These are phyloP conservation scores for Chlorella sp. DNA, from an alignment of 139 green algal genomes.

Conservation along the genomic window DNA sequence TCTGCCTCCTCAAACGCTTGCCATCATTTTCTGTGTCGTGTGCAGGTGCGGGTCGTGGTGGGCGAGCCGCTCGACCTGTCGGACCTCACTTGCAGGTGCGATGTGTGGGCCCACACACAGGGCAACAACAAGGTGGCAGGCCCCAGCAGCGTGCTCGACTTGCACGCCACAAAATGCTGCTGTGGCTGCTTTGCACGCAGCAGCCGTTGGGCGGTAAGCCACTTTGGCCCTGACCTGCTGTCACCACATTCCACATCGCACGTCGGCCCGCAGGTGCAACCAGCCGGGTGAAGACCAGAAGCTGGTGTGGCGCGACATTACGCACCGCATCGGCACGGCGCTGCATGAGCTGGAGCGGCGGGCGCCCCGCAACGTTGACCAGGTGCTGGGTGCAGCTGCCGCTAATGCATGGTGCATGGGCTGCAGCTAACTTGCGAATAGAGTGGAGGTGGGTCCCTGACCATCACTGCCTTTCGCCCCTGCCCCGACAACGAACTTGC, in stretches of 20 bases:
- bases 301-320: constrained; percentile 74
- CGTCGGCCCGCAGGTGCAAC: constrained; percentile 41
- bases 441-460: too few relatives aligned
- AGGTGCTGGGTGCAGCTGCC: constrained; percentile 26
- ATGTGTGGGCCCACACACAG: neutral
- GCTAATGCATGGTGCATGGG: neutral
- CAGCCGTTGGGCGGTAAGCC: too few relatives aligned
- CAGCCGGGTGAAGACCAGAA: constrained; percentile 35
- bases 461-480: too few relatives aligned
- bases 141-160: too few relatives aligned
- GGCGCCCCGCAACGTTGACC: constrained; percentile 62
- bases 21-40: too few relatives aligned
- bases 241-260: too few relatives aligned
- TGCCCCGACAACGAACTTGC: neutral
- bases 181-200: too few relatives aligned
- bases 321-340: constrained; percentile 54
- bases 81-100: constrained; percentile 61
- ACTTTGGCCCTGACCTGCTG: too few relatives aligned
- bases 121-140: too few relatives aligned
- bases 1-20: too few relatives aligned
- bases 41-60: constrained; percentile 54
- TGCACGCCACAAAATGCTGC: too few relatives aligned
- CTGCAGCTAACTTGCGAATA: too few relatives aligned
- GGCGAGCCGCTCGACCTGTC: constrained; percentile 75
- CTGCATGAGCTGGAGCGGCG: constrained; percentile 64